These are phyloP conservation scores for Nymphaea thermarum DNA, from an alignment of 164 flowering plant species.

Conservation along the genomic window DNA sequence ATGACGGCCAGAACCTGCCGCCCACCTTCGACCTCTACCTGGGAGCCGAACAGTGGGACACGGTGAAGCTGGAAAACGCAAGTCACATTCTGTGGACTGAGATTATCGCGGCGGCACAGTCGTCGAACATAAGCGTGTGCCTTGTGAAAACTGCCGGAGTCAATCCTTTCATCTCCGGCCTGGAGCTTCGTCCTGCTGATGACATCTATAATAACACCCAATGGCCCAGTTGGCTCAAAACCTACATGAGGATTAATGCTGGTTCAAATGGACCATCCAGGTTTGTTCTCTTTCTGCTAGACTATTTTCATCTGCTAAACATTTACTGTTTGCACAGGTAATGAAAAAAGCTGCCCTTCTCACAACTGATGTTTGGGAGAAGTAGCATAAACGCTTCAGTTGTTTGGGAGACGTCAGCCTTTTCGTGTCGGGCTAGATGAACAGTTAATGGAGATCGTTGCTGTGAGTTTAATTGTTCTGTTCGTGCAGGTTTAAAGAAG, in stretches of 20 bases:
- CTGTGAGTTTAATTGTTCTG: too few species aligned
- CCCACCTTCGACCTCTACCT: constrained; percentile 32
- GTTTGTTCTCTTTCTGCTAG: neutral
- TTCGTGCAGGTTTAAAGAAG: neutral
- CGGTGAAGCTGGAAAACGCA: constrained; percentile 11
- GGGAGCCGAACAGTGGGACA: constrained; percentile 23
- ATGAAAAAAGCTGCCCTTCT: too few species aligned
- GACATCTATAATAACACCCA: neutral
- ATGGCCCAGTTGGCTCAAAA: neutral
- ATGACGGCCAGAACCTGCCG: constrained; percentile 11
- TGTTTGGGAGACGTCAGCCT: too few species aligned
- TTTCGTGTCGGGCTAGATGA: too few species aligned
- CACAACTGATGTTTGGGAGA: too few species aligned
- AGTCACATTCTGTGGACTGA: constrained; percentile 7
- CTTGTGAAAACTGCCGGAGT: constrained; percentile 27
- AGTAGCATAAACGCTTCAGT: too few species aligned
- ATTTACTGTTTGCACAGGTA: too few species aligned
- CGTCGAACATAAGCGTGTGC: constrained; percentile 19
- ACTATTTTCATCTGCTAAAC: too few species aligned
- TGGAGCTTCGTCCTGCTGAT: constrained; percentile 22
- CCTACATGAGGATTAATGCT: neutral
- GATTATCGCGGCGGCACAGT: constrained; percentile 13
- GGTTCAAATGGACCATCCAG: neutral
- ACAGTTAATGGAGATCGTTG: too few species aligned
- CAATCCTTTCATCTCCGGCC: constrained; percentile 30